Base-by-base conservation (phyloP, 2,329 filamentous ascomycete species). In the Alternaria incomplexa region DNA sequence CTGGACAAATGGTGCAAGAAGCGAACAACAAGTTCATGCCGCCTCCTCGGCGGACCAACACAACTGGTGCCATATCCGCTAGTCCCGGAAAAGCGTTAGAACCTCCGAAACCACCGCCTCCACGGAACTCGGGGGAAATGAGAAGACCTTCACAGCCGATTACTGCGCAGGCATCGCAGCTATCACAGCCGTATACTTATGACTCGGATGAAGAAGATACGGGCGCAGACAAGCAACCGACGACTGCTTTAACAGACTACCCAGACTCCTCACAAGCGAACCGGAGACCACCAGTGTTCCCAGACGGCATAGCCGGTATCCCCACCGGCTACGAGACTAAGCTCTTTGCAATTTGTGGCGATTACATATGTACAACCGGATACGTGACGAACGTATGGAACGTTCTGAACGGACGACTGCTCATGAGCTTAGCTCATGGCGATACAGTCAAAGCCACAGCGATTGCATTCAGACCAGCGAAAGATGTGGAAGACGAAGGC, bases 301-400 rank as follows among this genome's bases (percentile, higher is more conserved):
- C 89, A 70, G 86, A 89, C 45, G 90, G 91, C 0, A 86, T 87
- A n/a, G 86, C 86, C 55, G 91, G 95, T 66, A 94, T 99, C 60
- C 81, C 86, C 28, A 94, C 92, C 4, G 93, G 93, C 71, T 96
- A 97, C 70, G 96, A 98, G 66, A 92, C 93, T 6, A 90, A 93
- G 45, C 84, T 93, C 28, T 90, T 97, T 75, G 94, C 96, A 65
- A 89, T 97, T 3, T 97, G 93, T 76, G 96, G 96, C 8, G 90
- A 94, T 67, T 90, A 91, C 69, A 89, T 96, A 8, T 97, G 93
- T 77, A 95, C 94, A 0, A 93, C 91, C 15, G 96, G 95, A 6
- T 91, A 92, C 66, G 85, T 96, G 65, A 98, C 95, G 2, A 88
- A 93, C 64, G 92, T 94, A 0, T 99, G 96, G 94, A 95, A 90